A percentile compares a stretch with the other conserved stretches of the same genome.
These are phyloP conservation scores for Ceratocystis destructans DNA, from an alignment of 2,329 filamentous ascomycete genomes.

Conservation along the genomic window DNA sequence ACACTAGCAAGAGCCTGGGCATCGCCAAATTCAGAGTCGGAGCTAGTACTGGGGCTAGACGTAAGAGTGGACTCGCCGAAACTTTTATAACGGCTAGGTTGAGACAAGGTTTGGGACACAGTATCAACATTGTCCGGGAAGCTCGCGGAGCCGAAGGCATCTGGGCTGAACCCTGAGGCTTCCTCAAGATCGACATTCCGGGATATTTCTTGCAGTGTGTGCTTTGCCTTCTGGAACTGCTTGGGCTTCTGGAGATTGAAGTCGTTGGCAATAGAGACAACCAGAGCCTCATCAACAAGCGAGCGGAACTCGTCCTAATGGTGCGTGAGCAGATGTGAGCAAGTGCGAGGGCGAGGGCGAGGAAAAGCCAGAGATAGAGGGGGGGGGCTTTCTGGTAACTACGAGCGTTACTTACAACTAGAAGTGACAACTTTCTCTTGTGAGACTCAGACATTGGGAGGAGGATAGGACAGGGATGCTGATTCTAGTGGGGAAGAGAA, in stretches of 20 bases:
- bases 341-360: background rate
- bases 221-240: conserved; percentile 40
- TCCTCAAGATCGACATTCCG: conserved; percentile 52
- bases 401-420: conserved; percentile 5
- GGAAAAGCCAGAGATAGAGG: background rate
- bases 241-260: conserved; percentile 46
- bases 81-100: conserved; percentile 11
- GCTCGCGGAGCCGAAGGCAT: conserved; percentile 33
- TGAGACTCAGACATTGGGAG: conserved; percentile 11
- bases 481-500: background rate
- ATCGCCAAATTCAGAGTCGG: conserved; percentile 6
- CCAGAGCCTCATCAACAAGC: conserved; percentile 61
- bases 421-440: background rate
- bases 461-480: background rate
- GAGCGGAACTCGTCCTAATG: conserved; percentile 56
- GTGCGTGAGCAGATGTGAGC: background rate
- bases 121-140: conserved; percentile 8
- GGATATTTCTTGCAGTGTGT: conserved; percentile 52
- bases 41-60: conserved; percentile 10
- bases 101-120: conserved; percentile 11
- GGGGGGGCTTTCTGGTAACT: background rate
- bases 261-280: conserved; percentile 63
- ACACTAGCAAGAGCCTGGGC: conserved; percentile 13
- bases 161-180: conserved; percentile 63
- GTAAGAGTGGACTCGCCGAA: conserved; percentile 14